These are phyloP conservation scores for Candida michaelii DNA, from an alignment of 805 yeast species.

Conservation along the genomic window DNA sequence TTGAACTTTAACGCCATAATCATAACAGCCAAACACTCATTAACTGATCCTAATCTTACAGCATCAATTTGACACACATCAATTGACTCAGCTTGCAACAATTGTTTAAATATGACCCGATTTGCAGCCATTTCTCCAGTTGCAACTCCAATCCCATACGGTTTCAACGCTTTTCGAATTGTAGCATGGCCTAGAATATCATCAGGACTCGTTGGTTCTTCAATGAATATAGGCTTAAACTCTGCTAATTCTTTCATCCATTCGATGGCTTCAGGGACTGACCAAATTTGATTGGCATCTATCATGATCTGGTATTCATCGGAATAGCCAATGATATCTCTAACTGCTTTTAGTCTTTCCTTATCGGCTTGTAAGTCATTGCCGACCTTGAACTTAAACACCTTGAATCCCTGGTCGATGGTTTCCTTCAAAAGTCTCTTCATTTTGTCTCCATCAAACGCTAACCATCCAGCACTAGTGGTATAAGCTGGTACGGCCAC, in stretches of 20 bases:
- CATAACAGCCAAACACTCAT: conserved; percentile 19
- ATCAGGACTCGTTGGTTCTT: conserved; percentile 19
- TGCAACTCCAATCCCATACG: conserved; percentile 17
- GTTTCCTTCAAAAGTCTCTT: conserved; percentile 25
- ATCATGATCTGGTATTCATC: conserved; percentile 20
- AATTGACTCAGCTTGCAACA: conserved; percentile 17
- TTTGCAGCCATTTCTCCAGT: conserved; percentile 20
- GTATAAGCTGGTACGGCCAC: conserved; percentile 45
- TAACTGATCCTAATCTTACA: conserved; percentile 17
- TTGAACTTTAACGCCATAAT: conserved; percentile 17
- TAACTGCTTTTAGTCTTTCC: conserved; percentile 31
- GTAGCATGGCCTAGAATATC: conserved; percentile 19
- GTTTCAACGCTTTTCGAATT: conserved; percentile 17
- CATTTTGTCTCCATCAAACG: conserved; percentile 42
- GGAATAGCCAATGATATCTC: conserved; percentile 41
- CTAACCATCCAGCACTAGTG: conserved; percentile 48
- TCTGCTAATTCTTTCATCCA: conserved; percentile 19
- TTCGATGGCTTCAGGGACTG: conserved; percentile 18
- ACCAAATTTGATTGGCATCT: conserved; percentile 18
- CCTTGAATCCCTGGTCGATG: conserved; percentile 35
- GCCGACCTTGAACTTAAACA: conserved; percentile 44
- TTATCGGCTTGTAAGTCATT: conserved; percentile 35
- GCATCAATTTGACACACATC: conserved; percentile 19
- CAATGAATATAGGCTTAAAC: conserved; percentile 18
- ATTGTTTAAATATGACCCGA: conserved; percentile 17